These are phyloP conservation scores for Melampsora occidentalis DNA, from an alignment of 1,284 basidiomycete species.

Conservation along the genomic window DNA sequence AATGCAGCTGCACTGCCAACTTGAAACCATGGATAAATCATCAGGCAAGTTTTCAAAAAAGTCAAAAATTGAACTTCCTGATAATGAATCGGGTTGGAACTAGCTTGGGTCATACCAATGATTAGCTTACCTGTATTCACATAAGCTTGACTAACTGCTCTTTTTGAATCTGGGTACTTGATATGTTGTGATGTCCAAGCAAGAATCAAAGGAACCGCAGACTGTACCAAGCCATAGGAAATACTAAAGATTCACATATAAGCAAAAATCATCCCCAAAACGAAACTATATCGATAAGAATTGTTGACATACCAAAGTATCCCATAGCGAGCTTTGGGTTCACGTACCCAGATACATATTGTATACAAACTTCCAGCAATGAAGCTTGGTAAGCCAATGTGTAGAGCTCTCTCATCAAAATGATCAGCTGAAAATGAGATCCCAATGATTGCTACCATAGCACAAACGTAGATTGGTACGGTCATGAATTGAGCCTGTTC, in stretches of 20 bases:
- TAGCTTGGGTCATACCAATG: slow-evolving; percentile 1
- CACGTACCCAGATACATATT: slow-evolving; percentile 12
- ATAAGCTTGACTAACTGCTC: slow-evolving; percentile 55
- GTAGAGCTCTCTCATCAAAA: slow-evolving; percentile 19
- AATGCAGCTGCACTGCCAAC: slow-evolving; percentile 54
- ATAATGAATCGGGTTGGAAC: slow-evolving; percentile 44
- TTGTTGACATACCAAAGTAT: slow-evolving; percentile 16
- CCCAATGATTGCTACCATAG: slow-evolving; percentile 53
- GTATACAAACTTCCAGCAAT: slow-evolving; percentile 22
- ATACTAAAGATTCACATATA: slow-evolving; percentile 45
- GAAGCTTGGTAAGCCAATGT: slow-evolving; percentile 9
- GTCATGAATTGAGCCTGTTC: slow-evolving; percentile 57
- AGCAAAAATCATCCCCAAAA: neutral
- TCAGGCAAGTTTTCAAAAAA: neutral
- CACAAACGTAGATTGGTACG: slow-evolving; percentile 57
- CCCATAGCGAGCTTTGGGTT: slow-evolving; percentile 15
- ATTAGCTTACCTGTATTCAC: slow-evolving; percentile 50
- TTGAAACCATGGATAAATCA: neutral
- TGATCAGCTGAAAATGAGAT: slow-evolving; percentile 50
- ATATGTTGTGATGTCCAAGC: slow-evolving; percentile 56
- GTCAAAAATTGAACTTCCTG: no score
- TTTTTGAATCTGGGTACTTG: slow-evolving; percentile 54
- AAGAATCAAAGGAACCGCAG: slow-evolving; percentile 55
- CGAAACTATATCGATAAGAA: neutral
- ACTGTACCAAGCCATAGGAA: slow-evolving; percentile 57